Evolutionary conservation across 176 grass and related monocot genomes (phyloP).

Genomic region (Ampelocalamus luodianensis): DNA sequence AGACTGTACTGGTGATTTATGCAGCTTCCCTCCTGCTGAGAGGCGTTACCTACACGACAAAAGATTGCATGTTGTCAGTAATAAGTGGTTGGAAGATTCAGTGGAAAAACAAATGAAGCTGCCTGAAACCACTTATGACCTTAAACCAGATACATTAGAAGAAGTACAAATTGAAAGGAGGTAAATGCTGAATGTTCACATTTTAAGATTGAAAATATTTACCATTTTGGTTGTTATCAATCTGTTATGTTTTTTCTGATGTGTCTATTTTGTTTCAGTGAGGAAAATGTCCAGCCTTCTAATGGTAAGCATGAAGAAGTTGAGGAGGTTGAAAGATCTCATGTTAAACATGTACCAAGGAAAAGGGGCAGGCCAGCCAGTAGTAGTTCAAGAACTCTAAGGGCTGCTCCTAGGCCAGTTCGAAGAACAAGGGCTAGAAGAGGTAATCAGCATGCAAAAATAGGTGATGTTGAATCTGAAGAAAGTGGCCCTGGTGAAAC

Average conservation of each 20-base stretch:
- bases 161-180: constrained; percentile 68
- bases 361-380: constrained; percentile 60
- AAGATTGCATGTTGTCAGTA: constrained; percentile 74
- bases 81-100: constrained; percentile 91
- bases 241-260: background rate
- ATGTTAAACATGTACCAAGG: constrained; percentile 50
- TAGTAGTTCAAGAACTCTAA: constrained; percentile 48
- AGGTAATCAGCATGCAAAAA: constrained; percentile 58
- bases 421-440: constrained; percentile 59
- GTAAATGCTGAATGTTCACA: constrained; percentile 44
- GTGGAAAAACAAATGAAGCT: constrained; percentile 65
- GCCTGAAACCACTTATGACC: constrained; percentile 71
- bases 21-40: constrained; percentile 69
- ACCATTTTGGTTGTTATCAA: constrained; percentile 8
- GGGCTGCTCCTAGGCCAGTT: constrained; percentile 55
- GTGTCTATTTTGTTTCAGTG: constrained; percentile 51
- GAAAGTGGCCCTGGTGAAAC: constrained; percentile 52
- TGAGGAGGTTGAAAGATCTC: constrained; percentile 20
- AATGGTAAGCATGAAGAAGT: constrained; percentile 43
- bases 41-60: constrained; percentile 70
- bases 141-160: constrained; percentile 84
- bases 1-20: constrained; percentile 37
- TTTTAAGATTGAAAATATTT: constrained; percentile 37
- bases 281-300: constrained; percentile 42
- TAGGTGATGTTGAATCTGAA: constrained; percentile 59